phyloP scores from a whole-genome alignment of 768 basidiomycete species.

The Tricholoma flavovirens region DNA sequence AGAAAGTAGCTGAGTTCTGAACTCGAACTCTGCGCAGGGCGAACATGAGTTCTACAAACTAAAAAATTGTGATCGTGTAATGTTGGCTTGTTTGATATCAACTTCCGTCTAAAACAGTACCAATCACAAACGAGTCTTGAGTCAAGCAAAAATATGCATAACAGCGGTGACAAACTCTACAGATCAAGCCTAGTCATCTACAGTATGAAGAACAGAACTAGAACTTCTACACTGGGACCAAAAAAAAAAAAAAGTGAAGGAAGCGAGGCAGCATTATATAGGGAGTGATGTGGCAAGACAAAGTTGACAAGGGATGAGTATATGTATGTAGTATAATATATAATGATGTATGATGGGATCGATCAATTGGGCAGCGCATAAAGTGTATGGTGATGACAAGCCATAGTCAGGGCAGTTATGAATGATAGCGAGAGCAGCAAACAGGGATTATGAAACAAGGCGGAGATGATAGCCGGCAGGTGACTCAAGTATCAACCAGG shows the following conservation, averaged over 20 bases:
- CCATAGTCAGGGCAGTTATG: not conserved
- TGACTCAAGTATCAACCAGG: not conserved
- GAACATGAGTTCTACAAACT: conserved; percentile 17
- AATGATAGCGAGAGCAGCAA: conserved; percentile 6
- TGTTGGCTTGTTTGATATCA: too few relatives aligned
- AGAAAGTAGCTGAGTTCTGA: conserved; percentile 11
- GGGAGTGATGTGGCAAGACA: not conserved
- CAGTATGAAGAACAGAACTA: not conserved
- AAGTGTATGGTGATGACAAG: not conserved
- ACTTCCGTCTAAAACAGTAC: too few relatives aligned
- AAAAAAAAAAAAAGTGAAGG: not conserved
- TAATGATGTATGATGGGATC: not conserved
- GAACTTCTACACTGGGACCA: not conserved
- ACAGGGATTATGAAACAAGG: conserved; percentile 1
- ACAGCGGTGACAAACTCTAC: not conserved
- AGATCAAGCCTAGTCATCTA: not conserved
- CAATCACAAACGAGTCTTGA: too few relatives aligned
- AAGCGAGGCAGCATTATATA: not conserved
- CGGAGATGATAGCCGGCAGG: not conserved
- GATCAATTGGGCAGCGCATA: conserved; percentile 1
- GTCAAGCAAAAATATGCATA: not conserved
- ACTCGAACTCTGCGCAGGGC: conserved; percentile 21
- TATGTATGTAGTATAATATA: conserved; percentile 2
- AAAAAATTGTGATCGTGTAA: not conserved
- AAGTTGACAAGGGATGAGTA: not conserved